Conservation (phyloP, 2,329 filamentous ascomycete species). For the Magnaporthiopsis poae region DNA sequence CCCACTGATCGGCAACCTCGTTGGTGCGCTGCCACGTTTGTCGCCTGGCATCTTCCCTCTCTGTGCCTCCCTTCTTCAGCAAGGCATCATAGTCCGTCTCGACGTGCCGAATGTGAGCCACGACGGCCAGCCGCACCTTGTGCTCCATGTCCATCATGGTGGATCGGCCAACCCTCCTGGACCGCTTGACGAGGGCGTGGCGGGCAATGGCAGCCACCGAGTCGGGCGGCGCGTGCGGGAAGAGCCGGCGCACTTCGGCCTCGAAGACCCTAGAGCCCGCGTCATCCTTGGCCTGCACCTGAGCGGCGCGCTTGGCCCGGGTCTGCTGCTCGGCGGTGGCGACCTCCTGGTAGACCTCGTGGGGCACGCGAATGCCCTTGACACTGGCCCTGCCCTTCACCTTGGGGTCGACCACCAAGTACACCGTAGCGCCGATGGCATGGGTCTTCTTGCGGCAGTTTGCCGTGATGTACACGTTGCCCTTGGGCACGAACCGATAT, state of each 20-base stretch:
- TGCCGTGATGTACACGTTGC: slow-evolving; percentile 31
- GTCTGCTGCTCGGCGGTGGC: slow-evolving; percentile 22
- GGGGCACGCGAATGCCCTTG: slow-evolving; percentile 32
- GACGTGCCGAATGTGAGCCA: slow-evolving; percentile 38
- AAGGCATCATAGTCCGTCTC: slow-evolving; percentile 38
- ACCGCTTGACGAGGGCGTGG: slow-evolving; percentile 35
- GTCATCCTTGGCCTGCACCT: slow-evolving; percentile 25
- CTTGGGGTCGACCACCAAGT: slow-evolving; percentile 22
- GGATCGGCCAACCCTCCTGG: slow-evolving; percentile 37
- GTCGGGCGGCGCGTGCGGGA: slow-evolving; percentile 28
- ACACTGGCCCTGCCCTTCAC: not conserved
- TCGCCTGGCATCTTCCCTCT: not conserved
- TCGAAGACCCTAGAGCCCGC: slow-evolving; percentile 23
- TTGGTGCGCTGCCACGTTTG: not conserved
- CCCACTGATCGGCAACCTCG: slow-evolving; percentile 5
- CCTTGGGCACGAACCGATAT: slow-evolving; percentile 32
- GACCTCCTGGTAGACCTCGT: slow-evolving; percentile 21
- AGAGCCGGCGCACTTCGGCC: slow-evolving; percentile 26
- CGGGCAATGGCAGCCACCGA: slow-evolving; percentile 26
- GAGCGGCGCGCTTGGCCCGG: slow-evolving; percentile 21
- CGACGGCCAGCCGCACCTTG: slow-evolving; percentile 35
- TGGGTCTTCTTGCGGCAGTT: slow-evolving; percentile 30
- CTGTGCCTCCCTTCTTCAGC: slow-evolving; percentile 13
- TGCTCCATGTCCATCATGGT: slow-evolving; percentile 25
- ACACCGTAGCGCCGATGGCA: slow-evolving; percentile 23